Evolutionary conservation across 2,329 filamentous ascomycete genomes (phyloP).

Genomic region (Aspergillus texensis): DNA sequence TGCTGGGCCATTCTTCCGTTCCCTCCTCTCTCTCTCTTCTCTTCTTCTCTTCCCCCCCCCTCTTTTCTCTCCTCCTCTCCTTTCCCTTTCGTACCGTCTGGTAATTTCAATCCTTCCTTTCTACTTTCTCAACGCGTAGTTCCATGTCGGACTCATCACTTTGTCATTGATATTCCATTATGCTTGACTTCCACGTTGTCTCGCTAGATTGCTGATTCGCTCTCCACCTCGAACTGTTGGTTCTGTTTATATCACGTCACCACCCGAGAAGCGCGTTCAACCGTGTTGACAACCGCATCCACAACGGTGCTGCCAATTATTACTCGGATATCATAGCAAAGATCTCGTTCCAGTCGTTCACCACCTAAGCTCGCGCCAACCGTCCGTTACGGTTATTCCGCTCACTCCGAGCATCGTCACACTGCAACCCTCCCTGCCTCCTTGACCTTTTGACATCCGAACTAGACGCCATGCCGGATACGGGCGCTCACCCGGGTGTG

Average conservation of each 20-base stretch:
- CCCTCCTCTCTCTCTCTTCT: constrained; percentile 5
- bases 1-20: constrained; percentile 9
- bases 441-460: not conserved
- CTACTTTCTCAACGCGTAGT: constrained; percentile 4
- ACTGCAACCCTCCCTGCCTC: not conserved
- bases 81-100: constrained; percentile 5
- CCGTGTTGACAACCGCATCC: not conserved
- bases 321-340: not conserved
- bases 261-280: constrained; percentile 10
- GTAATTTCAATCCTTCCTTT: constrained; percentile 6
- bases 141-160: not conserved
- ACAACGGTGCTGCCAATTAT: not conserved
- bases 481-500: constrained; percentile 53
- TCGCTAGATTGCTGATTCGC: constrained; percentile 5
- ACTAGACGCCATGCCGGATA: constrained; percentile 22
- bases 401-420: not conserved
- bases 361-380: constrained; percentile 1
- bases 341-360: not conserved
- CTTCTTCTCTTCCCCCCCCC: not conserved
- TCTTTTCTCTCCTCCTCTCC: not conserved
- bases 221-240: constrained; percentile 10
- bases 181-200: constrained; percentile 10
- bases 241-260: constrained; percentile 26
- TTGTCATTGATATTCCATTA: constrained; percentile 10
- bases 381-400: not conserved